phyloP scores from a whole-genome alignment of 2,329 filamentous ascomycete genomes.

The Hirsutella thompsonii region DNA sequence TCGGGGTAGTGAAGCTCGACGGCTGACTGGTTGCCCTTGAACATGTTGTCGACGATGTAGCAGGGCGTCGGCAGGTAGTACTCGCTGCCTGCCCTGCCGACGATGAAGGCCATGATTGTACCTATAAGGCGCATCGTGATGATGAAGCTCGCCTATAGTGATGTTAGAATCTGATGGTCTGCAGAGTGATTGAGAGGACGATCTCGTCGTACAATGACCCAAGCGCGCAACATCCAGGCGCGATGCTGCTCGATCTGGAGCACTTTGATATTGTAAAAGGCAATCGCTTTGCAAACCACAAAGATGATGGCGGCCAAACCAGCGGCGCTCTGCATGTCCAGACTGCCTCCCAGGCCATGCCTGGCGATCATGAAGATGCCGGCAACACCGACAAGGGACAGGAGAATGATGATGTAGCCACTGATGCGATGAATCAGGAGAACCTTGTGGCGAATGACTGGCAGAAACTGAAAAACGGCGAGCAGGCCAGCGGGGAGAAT shows the following conservation, averaged over 20 bases:
- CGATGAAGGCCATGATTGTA: not conserved
- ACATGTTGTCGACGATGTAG: not conserved
- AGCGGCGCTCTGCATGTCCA: conserved; percentile 29
- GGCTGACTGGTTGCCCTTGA: not conserved
- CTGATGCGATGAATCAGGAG: conserved; percentile 44
- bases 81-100: not conserved
- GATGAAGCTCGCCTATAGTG: not conserved
- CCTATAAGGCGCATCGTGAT: not conserved
- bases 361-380: conserved; percentile 38
- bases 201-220: conserved; percentile 16
- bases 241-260: conserved; percentile 49
- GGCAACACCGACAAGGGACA: conserved; percentile 29
- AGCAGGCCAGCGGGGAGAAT: conserved; percentile 30
- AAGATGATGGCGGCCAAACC: conserved; percentile 31
- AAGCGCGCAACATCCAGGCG: conserved; percentile 47
- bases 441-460: conserved; percentile 28
- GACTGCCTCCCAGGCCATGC: conserved; percentile 36
- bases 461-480: conserved; percentile 32
- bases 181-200: too few species aligned
- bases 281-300: conserved; percentile 25
- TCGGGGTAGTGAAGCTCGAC: not conserved
- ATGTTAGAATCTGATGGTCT: not conserved
- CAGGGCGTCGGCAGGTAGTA: not conserved
- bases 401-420: conserved; percentile 37
- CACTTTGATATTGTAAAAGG: conserved; percentile 41